Base-by-base conservation (phyloP, 306 rosid species). In the Quercus engelmannii region DNA sequence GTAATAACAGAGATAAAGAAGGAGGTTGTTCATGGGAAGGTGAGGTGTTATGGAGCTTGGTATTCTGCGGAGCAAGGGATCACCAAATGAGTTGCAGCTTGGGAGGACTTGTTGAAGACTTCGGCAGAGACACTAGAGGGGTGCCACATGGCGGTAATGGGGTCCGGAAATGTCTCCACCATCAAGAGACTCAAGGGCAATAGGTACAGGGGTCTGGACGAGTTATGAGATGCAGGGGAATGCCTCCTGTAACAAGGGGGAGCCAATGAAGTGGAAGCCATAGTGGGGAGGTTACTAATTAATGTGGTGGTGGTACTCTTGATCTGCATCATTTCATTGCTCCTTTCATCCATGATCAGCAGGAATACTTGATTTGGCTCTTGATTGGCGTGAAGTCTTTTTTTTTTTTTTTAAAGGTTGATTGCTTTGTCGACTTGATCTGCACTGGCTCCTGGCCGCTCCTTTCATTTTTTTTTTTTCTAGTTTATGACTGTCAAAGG, bases 91-190 rank as follows among this genome's bases (percentile, higher is more conserved):
- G 85, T 28, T 95, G 93, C 43, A 83, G 90, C 46, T 82, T 95
- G 3, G 49, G 98, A 95, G 87, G 99, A 95, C 81, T 80, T 95
- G 61, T 64, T 93, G 1, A 95, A 90, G 82, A 98, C 99, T 6
- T 95, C 98, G 17, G 99, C 98, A 3, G 99, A 92, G 88, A 93
- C 98, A 5, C 35, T 93, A 97, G 99, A 88, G 97, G 87, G 99
- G 99, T 72, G 91, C 78, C 5, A 67, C 74, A 95, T 92, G 63
- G 98, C 98, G 3, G 97, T 95, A 19, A 95, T 95, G 99, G 98
- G 93, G 43, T 87, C 97, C 0, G 99, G 98, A 62, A 90, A 87
- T 11, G 93, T 91, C 20, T 96, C 91, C 19, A 95, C 99, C 0
- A 98, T 91, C 18, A 95, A 95, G 68, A 86, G 97, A 82, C 80